Evolutionary conservation across 2,329 filamentous ascomycete species (phyloP), one percentile per base, ranked within the genome.

Genomic region (Davidsoniella australis): DNA sequence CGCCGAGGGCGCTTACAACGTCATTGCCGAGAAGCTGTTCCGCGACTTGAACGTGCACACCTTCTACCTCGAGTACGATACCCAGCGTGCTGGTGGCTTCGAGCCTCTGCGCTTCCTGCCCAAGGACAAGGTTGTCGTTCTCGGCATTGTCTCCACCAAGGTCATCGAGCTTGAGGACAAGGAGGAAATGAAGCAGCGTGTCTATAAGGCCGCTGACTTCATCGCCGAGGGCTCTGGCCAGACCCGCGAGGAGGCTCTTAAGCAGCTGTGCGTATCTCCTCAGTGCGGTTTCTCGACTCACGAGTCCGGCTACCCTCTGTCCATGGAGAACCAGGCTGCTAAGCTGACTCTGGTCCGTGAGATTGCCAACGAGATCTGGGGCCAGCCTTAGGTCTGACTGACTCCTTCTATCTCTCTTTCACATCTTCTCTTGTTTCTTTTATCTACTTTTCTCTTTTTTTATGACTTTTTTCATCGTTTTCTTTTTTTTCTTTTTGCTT

Each of bases 221-320:
- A 75, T 86, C 48, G 78, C 79, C 0, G 66, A 77, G 56, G 81
- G 80, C 0, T 75, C 73, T 42, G 73, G 72, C 2, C 68, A 78
- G 58, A 72, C 66, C 5, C 67, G 71, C n/a, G 71, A 80, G 57
- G 70, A 83, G 58, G 79, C 76, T 1, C 64, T 85, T 48, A 66
- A 76, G 58, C 72, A 76, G 55, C 66, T 85, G 23, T 76, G 78
- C 41, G 75, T 83, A 24, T 81, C 76, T 59, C 79, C 80, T 2
- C 79, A 84, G 65, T 82, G 78, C 59, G 78, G 78, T 0, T 81
- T 82, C 60, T 82, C 76, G 56, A 79, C 84, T 57, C 72, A 76
- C 14, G 69, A 79, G 54, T 81, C 79, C 5, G 64, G 63, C 1
- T 82, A 85, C 58, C 69, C 72, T 37, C 71, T 85, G 57, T 75